Base-by-base conservation (phyloP, 2,329 filamentous ascomycete species). In the Apiospora arundinis region DNA sequence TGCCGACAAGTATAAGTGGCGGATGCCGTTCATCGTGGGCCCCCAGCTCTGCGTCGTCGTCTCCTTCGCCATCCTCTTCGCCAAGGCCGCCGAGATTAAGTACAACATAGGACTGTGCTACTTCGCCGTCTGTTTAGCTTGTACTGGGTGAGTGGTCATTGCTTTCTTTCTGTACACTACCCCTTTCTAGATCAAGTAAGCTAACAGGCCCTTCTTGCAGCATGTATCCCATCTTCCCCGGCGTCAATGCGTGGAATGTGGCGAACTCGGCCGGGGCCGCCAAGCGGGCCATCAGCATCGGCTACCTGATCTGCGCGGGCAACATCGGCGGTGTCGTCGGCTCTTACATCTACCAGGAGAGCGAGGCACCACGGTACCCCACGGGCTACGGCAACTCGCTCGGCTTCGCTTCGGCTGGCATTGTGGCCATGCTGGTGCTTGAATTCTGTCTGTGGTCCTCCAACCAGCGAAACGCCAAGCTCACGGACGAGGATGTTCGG, bases 51-150 rank as follows among this genome's bases (percentile, higher is more conserved):
- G 74, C 7, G 72, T 83, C 5, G 76, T 83, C n/a, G 74, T 80
- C 0, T 80, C 79, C 0, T 84, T 82, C 52, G 73, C 76, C 14
- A 81, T 83, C 21, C 71, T 84, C 0, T 81, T 83, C 44, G 72
- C 74, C n/a, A 80, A 81, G 45, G 79, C 80, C 1, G 81, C 75
- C 5, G 74, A 82, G 14, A 81, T 85, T 28, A 72, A 79, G 25
- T 72, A 80, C 32, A 84, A 85, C 69, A 79, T 86, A 23, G 81
- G 79, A 0, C 74, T 82, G 0, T 82, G 82, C 69, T 85, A 85
- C 72, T 85, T 85, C 67, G 83, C 81, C 0, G 81, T 86, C 42
- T 83, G 82, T 49, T 74, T 87, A 5, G 82, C 84, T 0, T 84
- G 76, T 44, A 72, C 77, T 4, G 79, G 78, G 75, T 66, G 23